A percentile compares a stretch with the other conserved stretches of the same genome.
Conservation (phyloP, 169 alveolate genomes). For the Plasmodium blacklocki region DNA sequence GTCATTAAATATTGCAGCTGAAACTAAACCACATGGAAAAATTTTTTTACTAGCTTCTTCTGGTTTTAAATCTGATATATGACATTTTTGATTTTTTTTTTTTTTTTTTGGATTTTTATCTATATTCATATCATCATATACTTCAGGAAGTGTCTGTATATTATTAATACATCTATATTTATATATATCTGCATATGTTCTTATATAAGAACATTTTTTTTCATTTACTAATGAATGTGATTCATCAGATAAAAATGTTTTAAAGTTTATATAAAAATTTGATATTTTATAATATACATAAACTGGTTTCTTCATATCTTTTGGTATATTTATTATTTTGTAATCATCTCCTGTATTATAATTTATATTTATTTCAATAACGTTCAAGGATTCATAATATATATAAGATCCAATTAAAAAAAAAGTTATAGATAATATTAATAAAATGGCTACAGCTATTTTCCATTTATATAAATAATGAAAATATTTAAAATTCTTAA, state of each 20-base stretch:
- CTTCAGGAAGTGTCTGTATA: slow-evolving; percentile 45
- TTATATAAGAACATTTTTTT: slow-evolving; percentile 23
- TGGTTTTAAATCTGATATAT: background rate
- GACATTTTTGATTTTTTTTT: slow-evolving; percentile 9
- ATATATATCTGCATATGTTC: slow-evolving; percentile 40
- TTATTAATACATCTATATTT: slow-evolving; percentile 38
- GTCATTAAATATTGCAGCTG: slow-evolving; percentile 54
- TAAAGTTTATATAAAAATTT: slow-evolving; percentile 38
- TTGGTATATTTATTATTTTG: slow-evolving; percentile 12
- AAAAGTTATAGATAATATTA: slow-evolving; percentile 16
- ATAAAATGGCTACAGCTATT: slow-evolving; percentile 4
- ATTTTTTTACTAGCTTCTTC: slow-evolving; percentile 8
- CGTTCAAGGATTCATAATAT: slow-evolving; percentile 40
- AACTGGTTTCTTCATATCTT: slow-evolving; percentile 51
- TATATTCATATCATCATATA: slow-evolving; percentile 3
- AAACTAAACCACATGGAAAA: slow-evolving; percentile 54
- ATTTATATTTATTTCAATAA: slow-evolving; percentile 24
- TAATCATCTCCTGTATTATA: slow-evolving; percentile 16
- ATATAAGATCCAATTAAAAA: slow-evolving; percentile 37
- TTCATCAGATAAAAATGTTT: slow-evolving; percentile 44
- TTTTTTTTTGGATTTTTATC: background rate
- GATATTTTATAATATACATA: slow-evolving; percentile 55
- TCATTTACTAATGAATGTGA: slow-evolving; percentile 35
- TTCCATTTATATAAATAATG: slow-evolving; percentile 60
- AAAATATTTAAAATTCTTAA: slow-evolving; percentile 28